Evolutionary conservation across 495 filamentous ascomycete species (phyloP).

Genomic region (Penicillium coffeae): DNA sequence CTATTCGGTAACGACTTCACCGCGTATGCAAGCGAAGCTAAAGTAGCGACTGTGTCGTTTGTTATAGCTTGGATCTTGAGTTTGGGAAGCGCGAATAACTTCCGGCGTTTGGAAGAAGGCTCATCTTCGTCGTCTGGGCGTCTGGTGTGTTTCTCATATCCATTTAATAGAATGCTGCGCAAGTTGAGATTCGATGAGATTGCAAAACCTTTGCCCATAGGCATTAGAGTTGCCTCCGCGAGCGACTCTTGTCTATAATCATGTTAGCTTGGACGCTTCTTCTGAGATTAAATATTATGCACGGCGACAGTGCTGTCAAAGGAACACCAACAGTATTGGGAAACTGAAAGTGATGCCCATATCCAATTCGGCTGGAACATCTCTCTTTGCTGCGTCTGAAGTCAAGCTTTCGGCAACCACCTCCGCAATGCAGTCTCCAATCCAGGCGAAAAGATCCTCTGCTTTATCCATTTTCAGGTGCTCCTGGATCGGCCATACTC

Average conservation of each 20-base stretch:
- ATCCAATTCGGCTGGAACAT: conserved; percentile 54
- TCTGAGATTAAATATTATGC: background rate
- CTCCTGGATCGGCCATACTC: conserved; percentile 74
- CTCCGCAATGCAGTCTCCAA: conserved; percentile 70
- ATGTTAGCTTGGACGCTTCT: too few species aligned
- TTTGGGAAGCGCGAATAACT: conserved; percentile 53
- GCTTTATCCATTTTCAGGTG: conserved; percentile 73
- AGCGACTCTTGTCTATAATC: conserved; percentile 64
- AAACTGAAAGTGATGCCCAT: conserved; percentile 87
- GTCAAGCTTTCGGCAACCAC: conserved; percentile 57
- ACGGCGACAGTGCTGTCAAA: background rate
- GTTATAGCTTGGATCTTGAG: conserved; percentile 72
- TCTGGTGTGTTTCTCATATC: conserved; percentile 60
- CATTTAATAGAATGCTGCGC: conserved; percentile 60
- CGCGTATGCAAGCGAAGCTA: conserved; percentile 70
- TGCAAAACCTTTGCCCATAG: conserved; percentile 86
- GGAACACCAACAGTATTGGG: conserved; percentile 66
- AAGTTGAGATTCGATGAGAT: conserved; percentile 71
- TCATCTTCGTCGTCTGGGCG: conserved; percentile 43
- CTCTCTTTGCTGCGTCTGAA: conserved; percentile 39
- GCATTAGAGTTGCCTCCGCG: conserved; percentile 72
- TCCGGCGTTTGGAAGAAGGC: conserved; percentile 43
- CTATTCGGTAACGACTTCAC: conserved; percentile 61
- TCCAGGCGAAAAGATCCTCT: conserved; percentile 74
- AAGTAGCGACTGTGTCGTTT: conserved; percentile 77